Percentiles rank a stretch among this genome's conserved stretches.
These are phyloP conservation scores for Verticillium dahliae DNA, from an alignment of 2,329 filamentous ascomycete species.

Conservation along the genomic window DNA sequence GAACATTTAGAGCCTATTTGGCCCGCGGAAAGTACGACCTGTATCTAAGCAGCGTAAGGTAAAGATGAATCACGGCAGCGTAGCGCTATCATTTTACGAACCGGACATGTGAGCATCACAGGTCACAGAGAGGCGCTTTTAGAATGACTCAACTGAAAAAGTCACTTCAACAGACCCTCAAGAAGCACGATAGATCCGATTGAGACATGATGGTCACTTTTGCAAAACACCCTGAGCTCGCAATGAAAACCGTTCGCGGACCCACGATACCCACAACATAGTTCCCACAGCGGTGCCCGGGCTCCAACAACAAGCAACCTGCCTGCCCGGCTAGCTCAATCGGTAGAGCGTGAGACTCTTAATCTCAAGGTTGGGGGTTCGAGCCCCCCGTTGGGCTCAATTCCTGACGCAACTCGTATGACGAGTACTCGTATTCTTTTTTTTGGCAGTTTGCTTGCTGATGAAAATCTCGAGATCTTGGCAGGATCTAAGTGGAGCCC, in stretches of 20 bases:
- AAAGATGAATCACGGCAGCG: no score
- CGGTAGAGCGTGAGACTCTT: constrained; percentile 69
- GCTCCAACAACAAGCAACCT: not conserved
- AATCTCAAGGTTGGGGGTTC: constrained; percentile 52
- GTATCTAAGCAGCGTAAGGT: no score
- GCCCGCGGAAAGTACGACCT: no score
- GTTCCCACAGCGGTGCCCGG: not conserved
- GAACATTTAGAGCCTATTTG: no score
- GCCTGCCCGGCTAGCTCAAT: constrained; percentile 56
- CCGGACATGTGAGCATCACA: no score
- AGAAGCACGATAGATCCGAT: no score
- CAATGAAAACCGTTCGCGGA: not conserved
- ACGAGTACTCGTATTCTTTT: not conserved
- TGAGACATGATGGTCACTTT: not conserved
- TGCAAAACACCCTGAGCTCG: not conserved
- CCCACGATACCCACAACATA: not conserved
- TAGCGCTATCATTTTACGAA: no score
- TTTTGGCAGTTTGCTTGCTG: not conserved
- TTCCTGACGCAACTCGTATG: not conserved
- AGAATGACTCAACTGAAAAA: no score
- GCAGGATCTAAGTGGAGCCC: no score
- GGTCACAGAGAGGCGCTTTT: no score
- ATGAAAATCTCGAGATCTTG: not conserved
- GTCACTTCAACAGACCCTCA: no score
- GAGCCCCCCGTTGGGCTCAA: constrained; percentile 17